phyloP scores from a whole-genome alignment of 306 rosid species.

The Dicorynia guianensis region DNA sequence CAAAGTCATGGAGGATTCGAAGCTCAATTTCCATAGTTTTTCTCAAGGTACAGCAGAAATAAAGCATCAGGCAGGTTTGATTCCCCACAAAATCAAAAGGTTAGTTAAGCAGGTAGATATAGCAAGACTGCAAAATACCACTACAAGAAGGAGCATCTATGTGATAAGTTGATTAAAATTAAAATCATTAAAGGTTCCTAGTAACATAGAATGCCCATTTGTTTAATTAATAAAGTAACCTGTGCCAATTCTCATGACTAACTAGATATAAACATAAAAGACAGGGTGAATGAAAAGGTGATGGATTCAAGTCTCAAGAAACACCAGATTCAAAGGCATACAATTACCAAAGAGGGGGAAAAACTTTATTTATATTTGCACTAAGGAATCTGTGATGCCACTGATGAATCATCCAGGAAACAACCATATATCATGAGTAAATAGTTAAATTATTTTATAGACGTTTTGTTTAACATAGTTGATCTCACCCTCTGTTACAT shows the following conservation, averaged over 20 bases:
- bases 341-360: constrained; percentile 8
- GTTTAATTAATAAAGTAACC: neutral
- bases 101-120: neutral
- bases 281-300: constrained; percentile 1
- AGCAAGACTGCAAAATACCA: neutral
- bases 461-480: neutral
- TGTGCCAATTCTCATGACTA: neutral
- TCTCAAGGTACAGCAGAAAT: neutral
- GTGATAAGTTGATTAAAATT: constrained; percentile 17
- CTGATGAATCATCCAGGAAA: constrained; percentile 6
- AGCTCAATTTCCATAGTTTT: constrained; percentile 17
- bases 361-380: constrained; percentile 8
- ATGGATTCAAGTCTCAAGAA: constrained; percentile 17
- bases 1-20: neutral
- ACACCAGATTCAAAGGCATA: constrained; percentile 4
- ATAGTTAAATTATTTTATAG: neutral
- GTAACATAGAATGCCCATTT: neutral
- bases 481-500: constrained; percentile 8
- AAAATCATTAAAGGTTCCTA: neutral
- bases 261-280: neutral
- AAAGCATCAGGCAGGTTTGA: constrained; percentile 7
- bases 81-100: constrained; percentile 18
- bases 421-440: neutral
- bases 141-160: neutral
- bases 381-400: constrained; percentile 13